Evolutionary conservation across 2,329 filamentous ascomycete genomes (phyloP), one percentile per base, ranked within the genome.

Genomic region (Sporothrix brasiliensis): DNA sequence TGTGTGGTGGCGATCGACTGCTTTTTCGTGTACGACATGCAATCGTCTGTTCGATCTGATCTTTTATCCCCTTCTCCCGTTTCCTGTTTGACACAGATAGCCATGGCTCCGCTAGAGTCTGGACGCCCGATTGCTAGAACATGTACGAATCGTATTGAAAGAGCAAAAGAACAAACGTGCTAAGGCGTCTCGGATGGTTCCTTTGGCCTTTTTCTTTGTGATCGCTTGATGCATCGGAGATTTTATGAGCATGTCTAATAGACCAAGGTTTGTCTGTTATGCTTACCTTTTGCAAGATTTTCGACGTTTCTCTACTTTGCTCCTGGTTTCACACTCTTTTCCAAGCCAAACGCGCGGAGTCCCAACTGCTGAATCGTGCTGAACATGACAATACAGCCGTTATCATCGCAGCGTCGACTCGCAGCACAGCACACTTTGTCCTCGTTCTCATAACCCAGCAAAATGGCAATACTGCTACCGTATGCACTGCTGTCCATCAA

Each of bases 291-390:
- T 24, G 16, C 41, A 13, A 14, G 0, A 21, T 47, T 14, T 14
- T 47, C 13, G 27, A 30, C 27, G 27, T 16, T 47, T 47, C 44
- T 47, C 13, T 47, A 47, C 4, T 1, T 24, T 2, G 24, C 63
- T 67, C 63, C 63, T 67, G 63, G 63, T 67, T 67, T 67, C 49
- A 67, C 21, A 53, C 49, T 67, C 24, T 61, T 54, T 34, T 50
- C 44, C 21, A 47, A 30, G 41, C 44, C 13, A 30, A 50, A 44
- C 3, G 34, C 30, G 50, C 44, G 44, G 41, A 44, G 61, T 44
- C 27, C 27, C 27, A 30, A 4, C 27, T 30, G 27, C 27, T 30
- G 27, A 61, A 61, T 44, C 16, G 39, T 44, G 39, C 24, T 65
- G 61, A 50, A 50, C 27, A 50, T 24, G 30, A 65, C 30, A 30